Evolutionary conservation across 192 early-diverging fungal species (phyloP).

Genomic region (Pecoramyces ruminantium): DNA sequence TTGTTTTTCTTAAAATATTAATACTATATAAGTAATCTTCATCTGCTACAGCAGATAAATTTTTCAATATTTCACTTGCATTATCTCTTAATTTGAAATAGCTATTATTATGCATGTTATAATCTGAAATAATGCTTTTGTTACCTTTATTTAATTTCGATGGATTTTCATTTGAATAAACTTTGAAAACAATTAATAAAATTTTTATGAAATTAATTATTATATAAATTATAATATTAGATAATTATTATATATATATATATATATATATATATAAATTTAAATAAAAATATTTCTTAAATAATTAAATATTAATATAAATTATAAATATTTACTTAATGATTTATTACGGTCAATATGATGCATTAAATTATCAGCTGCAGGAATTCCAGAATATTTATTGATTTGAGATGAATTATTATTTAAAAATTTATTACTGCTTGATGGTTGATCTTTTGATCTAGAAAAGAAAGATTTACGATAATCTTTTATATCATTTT

Average conservation of each 20-base stretch:
- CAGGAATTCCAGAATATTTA: neutral
- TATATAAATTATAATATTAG: too few relatives aligned
- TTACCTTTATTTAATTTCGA: neutral
- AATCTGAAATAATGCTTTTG: neutral
- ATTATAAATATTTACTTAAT: neutral
- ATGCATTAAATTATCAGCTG: neutral
- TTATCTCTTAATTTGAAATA: neutral
- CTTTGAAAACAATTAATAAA: neutral
- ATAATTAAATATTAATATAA: too few relatives aligned
- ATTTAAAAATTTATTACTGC: neutral
- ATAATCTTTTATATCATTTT: neutral
- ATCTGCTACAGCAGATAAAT: neutral
- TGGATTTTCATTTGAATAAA: neutral
- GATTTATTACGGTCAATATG: neutral
- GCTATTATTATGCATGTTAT: neutral
- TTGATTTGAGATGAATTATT: neutral
- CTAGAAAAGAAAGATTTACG: neutral
- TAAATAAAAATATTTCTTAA: too few relatives aligned
- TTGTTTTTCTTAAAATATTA: neutral
- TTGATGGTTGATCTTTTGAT: neutral
- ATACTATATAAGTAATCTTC: neutral
- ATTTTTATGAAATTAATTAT: too few relatives aligned
- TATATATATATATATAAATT: too few relatives aligned
- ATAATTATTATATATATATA: too few relatives aligned
- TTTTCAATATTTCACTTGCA: neutral